phyloP scores from a whole-genome alignment of 1,284 basidiomycete genomes.

The Rhodotorula sp. region DNA sequence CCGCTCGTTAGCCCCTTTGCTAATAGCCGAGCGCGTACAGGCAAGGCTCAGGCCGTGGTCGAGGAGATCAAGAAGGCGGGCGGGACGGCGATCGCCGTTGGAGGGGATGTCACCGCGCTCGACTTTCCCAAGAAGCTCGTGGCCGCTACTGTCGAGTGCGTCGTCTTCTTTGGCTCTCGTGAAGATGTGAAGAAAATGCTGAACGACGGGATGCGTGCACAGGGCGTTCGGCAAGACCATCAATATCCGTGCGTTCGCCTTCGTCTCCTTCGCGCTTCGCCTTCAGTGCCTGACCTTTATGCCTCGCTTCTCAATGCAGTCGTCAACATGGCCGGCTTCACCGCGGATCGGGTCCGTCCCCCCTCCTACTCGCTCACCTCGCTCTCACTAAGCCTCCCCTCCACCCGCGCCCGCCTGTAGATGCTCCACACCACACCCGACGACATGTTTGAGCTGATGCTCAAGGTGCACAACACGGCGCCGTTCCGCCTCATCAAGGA shows the following conservation, averaged over 20 bases:
- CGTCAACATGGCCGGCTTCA: constrained; percentile 13
- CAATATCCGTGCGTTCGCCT: constrained; percentile 4
- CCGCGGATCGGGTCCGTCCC: constrained; percentile 3
- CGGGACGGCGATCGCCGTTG: constrained; percentile 70
- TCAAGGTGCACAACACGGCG: constrained; percentile 77
- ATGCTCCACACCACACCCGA: constrained; percentile 86
- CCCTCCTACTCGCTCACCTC: background rate
- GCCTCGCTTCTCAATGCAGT: background rate
- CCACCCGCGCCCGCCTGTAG: constrained; percentile 12
- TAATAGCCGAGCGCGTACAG: constrained; percentile 54
- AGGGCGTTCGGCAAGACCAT: constrained; percentile 7
- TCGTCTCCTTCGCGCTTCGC: background rate
- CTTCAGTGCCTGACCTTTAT: no score
- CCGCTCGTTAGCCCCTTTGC: background rate
- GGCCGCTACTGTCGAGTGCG: constrained; percentile 72
- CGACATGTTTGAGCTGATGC: constrained; percentile 76
- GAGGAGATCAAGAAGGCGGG: constrained; percentile 72
- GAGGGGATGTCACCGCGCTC: constrained; percentile 74
- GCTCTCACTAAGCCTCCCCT: no score
- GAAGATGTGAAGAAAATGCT: rapidly evolving
- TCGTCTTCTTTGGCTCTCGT: constrained; percentile 31
- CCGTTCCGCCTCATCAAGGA: constrained; percentile 82
- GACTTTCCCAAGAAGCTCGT: constrained; percentile 79
- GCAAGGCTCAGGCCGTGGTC: constrained; percentile 66
- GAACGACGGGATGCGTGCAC: background rate